Conservation (phyloP, 257 asterid genomes). For the Solanum pimpinellifolium region DNA sequence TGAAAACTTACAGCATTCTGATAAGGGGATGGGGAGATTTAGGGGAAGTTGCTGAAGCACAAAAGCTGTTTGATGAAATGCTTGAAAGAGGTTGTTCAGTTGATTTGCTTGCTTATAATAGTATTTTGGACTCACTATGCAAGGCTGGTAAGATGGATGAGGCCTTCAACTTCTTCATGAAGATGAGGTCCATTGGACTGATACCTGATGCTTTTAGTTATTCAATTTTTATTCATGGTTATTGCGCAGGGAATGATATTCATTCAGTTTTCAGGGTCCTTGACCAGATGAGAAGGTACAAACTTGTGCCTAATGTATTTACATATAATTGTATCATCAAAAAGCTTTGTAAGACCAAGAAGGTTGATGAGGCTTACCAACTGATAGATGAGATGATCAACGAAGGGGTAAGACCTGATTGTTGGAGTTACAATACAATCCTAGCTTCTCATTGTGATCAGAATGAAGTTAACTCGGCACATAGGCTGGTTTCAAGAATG, state of each 20-base stretch:
- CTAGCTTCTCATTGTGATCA: conserved; percentile 62
- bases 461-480: conserved; percentile 61
- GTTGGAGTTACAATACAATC: conserved; percentile 70
- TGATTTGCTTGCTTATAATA: conserved; percentile 76
- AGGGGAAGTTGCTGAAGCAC: conserved; percentile 37
- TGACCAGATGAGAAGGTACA: conserved; percentile 59
- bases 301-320: conserved; percentile 56
- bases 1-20: conserved; percentile 71
- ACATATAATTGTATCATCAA: conserved; percentile 64
- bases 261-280: conserved; percentile 58
- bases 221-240: conserved; percentile 59
- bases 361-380: conserved; percentile 61
- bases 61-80: conserved; percentile 72
- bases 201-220: conserved; percentile 75
- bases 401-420: conserved; percentile 43
- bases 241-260: conserved; percentile 44
- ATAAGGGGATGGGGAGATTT: conserved; percentile 78
- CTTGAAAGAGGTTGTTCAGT: conserved; percentile 37
- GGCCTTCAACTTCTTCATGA: conserved; percentile 43
- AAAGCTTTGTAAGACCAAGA: conserved; percentile 57
- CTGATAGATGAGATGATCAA: conserved; percentile 61
- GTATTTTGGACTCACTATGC: conserved; percentile 58
- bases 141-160: conserved; percentile 66
- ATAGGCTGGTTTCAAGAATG: conserved; percentile 54
- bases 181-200: conserved; percentile 44